A percentile compares a stretch with the other conserved stretches of the same genome.
Evolutionary conservation across 345 rosid species (phyloP).

Genomic region (Brassica nigra): DNA sequence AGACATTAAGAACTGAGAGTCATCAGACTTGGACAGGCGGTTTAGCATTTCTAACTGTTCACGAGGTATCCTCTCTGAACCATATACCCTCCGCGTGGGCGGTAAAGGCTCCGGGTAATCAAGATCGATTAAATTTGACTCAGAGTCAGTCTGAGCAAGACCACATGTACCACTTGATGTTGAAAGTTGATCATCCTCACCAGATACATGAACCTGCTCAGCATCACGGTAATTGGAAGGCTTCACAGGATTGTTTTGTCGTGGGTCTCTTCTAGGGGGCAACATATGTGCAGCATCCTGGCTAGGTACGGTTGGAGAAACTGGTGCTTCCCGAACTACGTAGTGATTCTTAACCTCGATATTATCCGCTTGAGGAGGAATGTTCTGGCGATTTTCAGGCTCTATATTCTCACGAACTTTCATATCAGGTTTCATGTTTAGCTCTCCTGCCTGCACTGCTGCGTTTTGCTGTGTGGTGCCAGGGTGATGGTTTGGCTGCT

Average conservation of each 20-base stretch:
- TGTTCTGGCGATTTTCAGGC: constrained; percentile 37
- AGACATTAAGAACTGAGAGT: constrained; percentile 74
- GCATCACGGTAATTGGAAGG: constrained; percentile 49
- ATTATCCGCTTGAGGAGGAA: constrained; percentile 42
- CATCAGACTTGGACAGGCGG: constrained; percentile 86
- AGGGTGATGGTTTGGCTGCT: constrained; percentile 43
- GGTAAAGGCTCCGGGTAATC: constrained; percentile 54
- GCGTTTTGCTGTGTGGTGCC: constrained; percentile 48
- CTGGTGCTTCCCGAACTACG: constrained; percentile 43
- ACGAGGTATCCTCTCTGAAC: constrained; percentile 79
- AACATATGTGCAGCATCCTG: constrained; percentile 40
- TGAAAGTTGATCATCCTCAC: constrained; percentile 54
- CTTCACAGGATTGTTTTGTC: constrained; percentile 44
- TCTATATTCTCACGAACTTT: constrained; percentile 42
- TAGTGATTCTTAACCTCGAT: constrained; percentile 42
- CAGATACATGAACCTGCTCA: constrained; percentile 43
- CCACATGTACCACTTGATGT: constrained; percentile 48
- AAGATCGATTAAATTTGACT: constrained; percentile 54
- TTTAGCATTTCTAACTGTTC: constrained; percentile 76
- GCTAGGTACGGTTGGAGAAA: constrained; percentile 38
- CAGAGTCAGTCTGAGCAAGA: constrained; percentile 52
- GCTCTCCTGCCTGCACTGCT: constrained; percentile 44
- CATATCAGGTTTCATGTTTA: constrained; percentile 44
- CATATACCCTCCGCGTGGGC: constrained; percentile 65
- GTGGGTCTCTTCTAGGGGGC: constrained; percentile 41